phyloP scores from a whole-genome alignment of 2,329 filamentous ascomycete species.

The Ophiostoma populinum region DNA sequence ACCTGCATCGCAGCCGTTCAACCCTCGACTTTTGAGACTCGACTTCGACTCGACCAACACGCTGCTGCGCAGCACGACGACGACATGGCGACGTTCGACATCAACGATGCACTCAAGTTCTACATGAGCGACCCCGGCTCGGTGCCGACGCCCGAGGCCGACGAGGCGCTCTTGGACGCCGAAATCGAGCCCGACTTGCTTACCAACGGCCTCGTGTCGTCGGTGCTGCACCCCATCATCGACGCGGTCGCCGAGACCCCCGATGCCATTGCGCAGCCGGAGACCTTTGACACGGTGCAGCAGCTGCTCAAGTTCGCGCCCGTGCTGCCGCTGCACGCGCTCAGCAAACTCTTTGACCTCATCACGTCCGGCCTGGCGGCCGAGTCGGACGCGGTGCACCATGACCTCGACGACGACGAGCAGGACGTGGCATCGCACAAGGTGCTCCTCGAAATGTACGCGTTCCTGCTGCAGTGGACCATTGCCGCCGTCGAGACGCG shows the following conservation, averaged over 20 bases:
- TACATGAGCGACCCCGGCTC: slow-evolving; percentile 86
- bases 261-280: slow-evolving; percentile 65
- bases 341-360: slow-evolving; percentile 87
- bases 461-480: slow-evolving; percentile 87
- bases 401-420: slow-evolving; percentile 81
- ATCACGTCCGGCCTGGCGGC: slow-evolving; percentile 72
- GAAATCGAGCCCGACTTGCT: slow-evolving; percentile 80
- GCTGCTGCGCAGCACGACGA: too few species aligned
- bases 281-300: slow-evolving; percentile 87
- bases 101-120: slow-evolving; percentile 89
- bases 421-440: slow-evolving; percentile 84
- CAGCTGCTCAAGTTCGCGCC: slow-evolving; percentile 84
- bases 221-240: slow-evolving; percentile 76
- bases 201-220: slow-evolving; percentile 63
- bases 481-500: slow-evolving; percentile 89
- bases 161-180: slow-evolving; percentile 69
- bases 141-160: slow-evolving; percentile 74
- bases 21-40: too few species aligned
- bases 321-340: slow-evolving; percentile 54
- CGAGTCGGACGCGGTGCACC: slow-evolving; percentile 70
- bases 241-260: slow-evolving; percentile 85
- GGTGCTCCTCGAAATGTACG: slow-evolving; percentile 80
- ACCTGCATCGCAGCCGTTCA: not conserved
- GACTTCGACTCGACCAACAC: too few species aligned
- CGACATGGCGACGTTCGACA: too few species aligned